Evolutionary conservation across 1,284 basidiomycete species (phyloP).

Genomic region (Exobasidium rhododendri): DNA sequence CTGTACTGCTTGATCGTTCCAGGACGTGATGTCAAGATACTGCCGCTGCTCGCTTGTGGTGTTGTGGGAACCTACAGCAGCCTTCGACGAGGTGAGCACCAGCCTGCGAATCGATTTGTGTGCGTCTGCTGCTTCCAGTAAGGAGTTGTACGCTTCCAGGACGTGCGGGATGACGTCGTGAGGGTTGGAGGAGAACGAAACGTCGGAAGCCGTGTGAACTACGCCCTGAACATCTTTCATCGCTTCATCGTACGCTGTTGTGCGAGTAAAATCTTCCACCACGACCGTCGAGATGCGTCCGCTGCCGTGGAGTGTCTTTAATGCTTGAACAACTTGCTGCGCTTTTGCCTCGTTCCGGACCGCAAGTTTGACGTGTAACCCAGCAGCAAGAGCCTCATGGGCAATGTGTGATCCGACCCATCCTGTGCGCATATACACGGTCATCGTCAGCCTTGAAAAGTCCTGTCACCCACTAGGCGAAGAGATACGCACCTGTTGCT

Average conservation of each 20-base stretch:
- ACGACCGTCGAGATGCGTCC: background rate
- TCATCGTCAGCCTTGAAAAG: too few species aligned
- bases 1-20: background rate
- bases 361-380: background rate
- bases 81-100: background rate
- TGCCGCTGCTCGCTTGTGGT: background rate
- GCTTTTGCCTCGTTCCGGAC: background rate
- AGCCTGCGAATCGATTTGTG: background rate
- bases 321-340: background rate
- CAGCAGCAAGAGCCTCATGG: background rate
- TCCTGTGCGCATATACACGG: too few species aligned
- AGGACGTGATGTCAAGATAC: background rate
- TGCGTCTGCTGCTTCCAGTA: background rate
- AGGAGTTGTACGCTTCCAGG: background rate
- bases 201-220: background rate
- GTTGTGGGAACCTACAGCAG: background rate
- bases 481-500: too few species aligned
- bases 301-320: background rate
- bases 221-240: constrained; percentile 2
- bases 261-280: background rate
- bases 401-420: constrained; percentile 3
- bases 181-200: background rate
- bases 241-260: background rate
- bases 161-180: background rate
- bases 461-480: too few species aligned